A percentile compares a stretch with the other conserved stretches of the same genome.
These are phyloP conservation scores for Pseudogymnoascus sp. DNA, from an alignment of 2,329 filamentous ascomycete genomes.

Conservation along the genomic window DNA sequence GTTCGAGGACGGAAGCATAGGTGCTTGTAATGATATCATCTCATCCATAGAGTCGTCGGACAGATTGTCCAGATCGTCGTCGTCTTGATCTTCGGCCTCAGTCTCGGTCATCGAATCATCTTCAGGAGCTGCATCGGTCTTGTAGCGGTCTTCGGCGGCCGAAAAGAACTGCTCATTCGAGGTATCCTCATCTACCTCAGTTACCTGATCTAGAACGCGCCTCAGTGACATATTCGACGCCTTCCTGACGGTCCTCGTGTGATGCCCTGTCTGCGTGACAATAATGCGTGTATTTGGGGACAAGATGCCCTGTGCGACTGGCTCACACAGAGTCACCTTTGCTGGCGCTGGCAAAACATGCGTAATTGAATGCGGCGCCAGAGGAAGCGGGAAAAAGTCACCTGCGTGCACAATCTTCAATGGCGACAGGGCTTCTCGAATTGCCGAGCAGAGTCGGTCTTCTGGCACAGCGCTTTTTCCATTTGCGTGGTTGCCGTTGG, in stretches of 20 bases:
- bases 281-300: conserved; percentile 75
- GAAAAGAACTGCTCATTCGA: conserved; percentile 90
- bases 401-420: conserved; percentile 74
- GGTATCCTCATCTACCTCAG: conserved; percentile 66
- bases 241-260: conserved; percentile 43
- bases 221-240: conserved; percentile 39
- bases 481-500: conserved; percentile 32
- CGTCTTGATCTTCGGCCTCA: conserved; percentile 50
- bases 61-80: conserved; percentile 61
- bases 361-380: conserved; percentile 78
- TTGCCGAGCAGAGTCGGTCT: conserved; percentile 53
- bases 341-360: conserved; percentile 77
- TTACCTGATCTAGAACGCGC: conserved; percentile 49
- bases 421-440: conserved; percentile 66
- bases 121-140: conserved; percentile 45
- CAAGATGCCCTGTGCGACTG: conserved; percentile 79
- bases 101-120: conserved; percentile 53
- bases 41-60: conserved; percentile 91
- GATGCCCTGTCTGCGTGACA: conserved; percentile 56
- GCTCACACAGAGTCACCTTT: conserved; percentile 87
- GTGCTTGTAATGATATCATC: conserved; percentile 81
- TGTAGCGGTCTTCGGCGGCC: conserved; percentile 70
- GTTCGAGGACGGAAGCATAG: conserved; percentile 66
- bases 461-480: conserved; percentile 35
- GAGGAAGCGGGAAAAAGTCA: conserved; percentile 67